Percentiles rank a stretch among this genome's conserved stretches.
Evolutionary conservation across 441 rosid genomes (phyloP).

Genomic region (Populus hybrid): DNA sequence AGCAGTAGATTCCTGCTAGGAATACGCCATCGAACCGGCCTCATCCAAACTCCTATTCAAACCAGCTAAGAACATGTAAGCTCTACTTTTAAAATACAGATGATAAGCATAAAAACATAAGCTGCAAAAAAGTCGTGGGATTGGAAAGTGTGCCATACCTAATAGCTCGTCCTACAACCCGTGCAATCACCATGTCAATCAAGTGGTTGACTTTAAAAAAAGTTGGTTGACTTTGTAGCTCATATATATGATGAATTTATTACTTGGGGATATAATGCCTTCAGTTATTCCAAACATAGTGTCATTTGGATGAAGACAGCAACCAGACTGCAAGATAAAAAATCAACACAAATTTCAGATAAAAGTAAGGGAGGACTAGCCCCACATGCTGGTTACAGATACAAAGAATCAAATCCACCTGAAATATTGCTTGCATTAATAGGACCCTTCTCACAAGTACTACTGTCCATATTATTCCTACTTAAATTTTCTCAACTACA

Average conservation of each 20-base stretch:
- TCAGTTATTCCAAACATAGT: background rate
- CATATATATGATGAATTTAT: background rate
- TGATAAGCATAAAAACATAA: background rate
- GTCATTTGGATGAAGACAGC: background rate
- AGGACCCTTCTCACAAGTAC: conserved; percentile 66
- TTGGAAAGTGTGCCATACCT: background rate
- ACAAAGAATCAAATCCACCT: conserved; percentile 92
- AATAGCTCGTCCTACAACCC: background rate
- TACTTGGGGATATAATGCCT: background rate
- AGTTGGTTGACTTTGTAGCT: background rate
- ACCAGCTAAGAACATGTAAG: too few relatives aligned
- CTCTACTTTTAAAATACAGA: too few relatives aligned
- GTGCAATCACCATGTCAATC: background rate
- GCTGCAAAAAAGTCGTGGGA: background rate
- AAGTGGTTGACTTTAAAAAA: too few relatives aligned
- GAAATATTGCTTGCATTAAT: conserved; percentile 51
- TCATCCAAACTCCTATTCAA: too few relatives aligned
- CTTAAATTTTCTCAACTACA: conserved; percentile 22
- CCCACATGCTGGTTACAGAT: conserved; percentile 20
- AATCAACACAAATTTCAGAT: background rate
- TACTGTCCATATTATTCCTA: conserved; percentile 34
- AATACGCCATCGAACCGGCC: too few relatives aligned
- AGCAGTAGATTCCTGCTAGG: too few relatives aligned
- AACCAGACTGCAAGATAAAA: background rate
- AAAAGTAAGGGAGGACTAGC: background rate